Base-by-base conservation (phyloP, 257 asterid genomes). In the Anisodus tanguticus region DNA sequence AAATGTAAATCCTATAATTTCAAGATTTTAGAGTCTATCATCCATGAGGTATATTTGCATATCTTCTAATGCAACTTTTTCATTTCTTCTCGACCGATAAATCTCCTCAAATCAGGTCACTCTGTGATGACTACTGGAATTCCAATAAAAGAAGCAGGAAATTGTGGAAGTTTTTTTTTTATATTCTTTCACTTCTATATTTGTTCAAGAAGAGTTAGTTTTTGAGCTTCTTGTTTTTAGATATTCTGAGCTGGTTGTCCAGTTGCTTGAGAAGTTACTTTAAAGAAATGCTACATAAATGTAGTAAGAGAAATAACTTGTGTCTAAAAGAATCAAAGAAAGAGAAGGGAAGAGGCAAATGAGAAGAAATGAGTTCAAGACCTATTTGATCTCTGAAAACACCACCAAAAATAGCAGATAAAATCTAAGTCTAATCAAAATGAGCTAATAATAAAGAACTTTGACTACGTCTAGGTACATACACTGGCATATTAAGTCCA, bases 1-100 rank as follows among this genome's bases (percentile, higher is more conserved):
- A 77, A 53, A 31, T 31, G 49, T 53, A 31, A 31, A 53, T 77
- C 82, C 26, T 53, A 53, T 53, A 53, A 53, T 26, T 64, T 53
- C 82, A 53, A 53, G 66, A 26, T 31, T 77, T 77, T 6, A 51
- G 82, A 53, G 82, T 39, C 68, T 43, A 13, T 77, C 64, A 54
- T 31, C 45, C 49, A 57, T 77, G 51, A 53, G 62, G 82, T 77
- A 77, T 26, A 51, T 77, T 53, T 60, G 39, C 81, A 53, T 53
- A 53, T 77, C 9, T 54, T 77, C 81, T 26, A 51, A 51, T 26
- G 43, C 7, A 13, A 76, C 11, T 6, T 26, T 76, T 53, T 13
- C 81, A 22, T 77, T 74, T 12, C 22, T 51, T 49, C 64, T 77
- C 8, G 8, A 51, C 4, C 5, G 5, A 53, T 77, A 77, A 13